These are phyloP conservation scores for Phaeophleospora eucalypticola DNA, from an alignment of 2,329 filamentous ascomycete species.

Conservation along the genomic window DNA sequence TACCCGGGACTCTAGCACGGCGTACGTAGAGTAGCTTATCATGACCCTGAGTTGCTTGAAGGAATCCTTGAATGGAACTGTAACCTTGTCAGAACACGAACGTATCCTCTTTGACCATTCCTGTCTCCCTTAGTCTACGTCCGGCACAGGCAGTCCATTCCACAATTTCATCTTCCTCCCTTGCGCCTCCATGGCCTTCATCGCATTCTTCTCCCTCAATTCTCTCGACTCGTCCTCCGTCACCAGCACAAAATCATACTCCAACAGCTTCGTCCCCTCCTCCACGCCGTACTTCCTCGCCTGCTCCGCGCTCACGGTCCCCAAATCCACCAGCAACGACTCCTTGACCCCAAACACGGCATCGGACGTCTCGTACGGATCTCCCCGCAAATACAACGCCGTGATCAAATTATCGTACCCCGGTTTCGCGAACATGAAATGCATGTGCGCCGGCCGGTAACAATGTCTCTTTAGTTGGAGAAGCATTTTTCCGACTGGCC, in stretches of 20 bases:
- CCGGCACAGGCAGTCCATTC: conserved; percentile 71
- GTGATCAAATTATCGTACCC: conserved; percentile 79
- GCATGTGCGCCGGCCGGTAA: conserved; percentile 73
- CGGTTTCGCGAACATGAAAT: conserved; percentile 82
- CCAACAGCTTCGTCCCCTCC: conserved; percentile 53
- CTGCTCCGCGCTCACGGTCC: conserved; percentile 49
- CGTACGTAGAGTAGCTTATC: conserved; percentile 9
- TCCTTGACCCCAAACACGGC: conserved; percentile 85
- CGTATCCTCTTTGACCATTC: too few relatives aligned
- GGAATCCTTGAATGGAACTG: too few relatives aligned
- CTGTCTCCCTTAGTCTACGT: conserved; percentile 59
- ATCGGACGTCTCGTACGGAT: conserved; percentile 78
- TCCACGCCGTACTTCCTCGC: conserved; percentile 59
- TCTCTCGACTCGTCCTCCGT: conserved; percentile 64
- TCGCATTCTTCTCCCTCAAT: conserved; percentile 63
- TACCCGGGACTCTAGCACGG: conserved; percentile 15
- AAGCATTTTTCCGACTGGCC: conserved; percentile 72
- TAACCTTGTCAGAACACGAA: too few relatives aligned
- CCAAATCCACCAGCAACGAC: conserved; percentile 66
- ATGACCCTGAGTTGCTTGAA: background rate
- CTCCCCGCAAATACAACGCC: conserved; percentile 70
- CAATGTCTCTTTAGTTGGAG: conserved; percentile 65
- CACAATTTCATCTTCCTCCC: conserved; percentile 68
- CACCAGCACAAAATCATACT: conserved; percentile 73
- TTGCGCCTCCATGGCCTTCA: conserved; percentile 62